These are phyloP conservation scores for Teunomyces kruisii DNA, from an alignment of 805 yeast species.

Conservation along the genomic window DNA sequence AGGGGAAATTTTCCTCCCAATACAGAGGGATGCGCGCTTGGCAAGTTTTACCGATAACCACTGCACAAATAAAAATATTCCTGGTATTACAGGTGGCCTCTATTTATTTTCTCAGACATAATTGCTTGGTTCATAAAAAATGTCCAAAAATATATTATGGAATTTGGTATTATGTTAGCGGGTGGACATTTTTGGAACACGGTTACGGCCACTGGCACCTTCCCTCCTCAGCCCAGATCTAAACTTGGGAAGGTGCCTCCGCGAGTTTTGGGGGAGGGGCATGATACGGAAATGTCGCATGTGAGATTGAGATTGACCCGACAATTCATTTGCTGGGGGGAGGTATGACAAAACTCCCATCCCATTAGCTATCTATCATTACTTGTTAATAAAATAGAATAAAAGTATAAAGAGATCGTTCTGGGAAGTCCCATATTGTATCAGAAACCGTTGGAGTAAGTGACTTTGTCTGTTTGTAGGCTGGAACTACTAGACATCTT, in stretches of 20 bases:
- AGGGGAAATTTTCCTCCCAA: neutral
- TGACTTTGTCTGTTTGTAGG: too few species aligned
- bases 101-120: neutral
- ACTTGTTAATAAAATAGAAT: neutral
- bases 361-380: too few species aligned
- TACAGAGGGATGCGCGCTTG: neutral
- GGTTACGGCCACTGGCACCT: neutral
- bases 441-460: too few species aligned
- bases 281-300: too few species aligned
- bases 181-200: neutral
- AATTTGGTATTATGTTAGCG: neutral
- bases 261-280: neutral
- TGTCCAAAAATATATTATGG: neutral
- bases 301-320: neutral
- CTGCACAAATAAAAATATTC: neutral
- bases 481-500: neutral
- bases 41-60: neutral
- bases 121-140: conserved; percentile 1
- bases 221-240: neutral
- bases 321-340: too few species aligned
- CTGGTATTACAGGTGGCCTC: neutral
- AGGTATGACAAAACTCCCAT: too few species aligned
- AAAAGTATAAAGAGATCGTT: conserved; percentile 2
- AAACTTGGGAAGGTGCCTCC: neutral
- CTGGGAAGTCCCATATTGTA: neutral